phyloP scores from a whole-genome alignment of 2,329 filamentous ascomycete species.

The Chaetoscypha palmicola region DNA sequence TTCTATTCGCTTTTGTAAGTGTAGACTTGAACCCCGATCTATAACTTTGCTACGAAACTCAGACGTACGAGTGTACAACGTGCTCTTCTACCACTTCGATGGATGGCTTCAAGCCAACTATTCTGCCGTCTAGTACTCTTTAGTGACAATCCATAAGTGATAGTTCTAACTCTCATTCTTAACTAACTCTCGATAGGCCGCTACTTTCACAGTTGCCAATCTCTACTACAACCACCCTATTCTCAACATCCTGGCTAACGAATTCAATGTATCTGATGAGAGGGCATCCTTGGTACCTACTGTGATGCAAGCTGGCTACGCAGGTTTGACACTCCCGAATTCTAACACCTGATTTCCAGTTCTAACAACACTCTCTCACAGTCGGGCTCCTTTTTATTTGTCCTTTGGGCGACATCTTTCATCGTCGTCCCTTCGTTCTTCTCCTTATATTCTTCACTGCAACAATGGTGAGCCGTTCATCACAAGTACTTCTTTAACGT shows the following conservation, averaged over 20 bases:
- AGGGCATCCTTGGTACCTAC: slow-evolving; percentile 62
- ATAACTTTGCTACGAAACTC: not conserved
- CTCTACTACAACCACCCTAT: slow-evolving; percentile 79
- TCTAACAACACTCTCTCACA: too few species aligned
- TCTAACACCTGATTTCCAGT: too few species aligned
- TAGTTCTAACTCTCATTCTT: not conserved
- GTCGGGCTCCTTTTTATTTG: slow-evolving; percentile 66
- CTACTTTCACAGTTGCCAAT: slow-evolving; percentile 68
- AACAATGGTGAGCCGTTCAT: slow-evolving; percentile 45
- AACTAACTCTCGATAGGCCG: slow-evolving; percentile 33
- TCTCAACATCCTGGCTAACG: slow-evolving; percentile 63
- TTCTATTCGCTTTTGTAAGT: slow-evolving; percentile 50
- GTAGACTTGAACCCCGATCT: not conserved
- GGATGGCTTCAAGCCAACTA: too few species aligned
- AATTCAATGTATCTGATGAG: slow-evolving; percentile 66
- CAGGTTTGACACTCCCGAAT: slow-evolving; percentile 30
- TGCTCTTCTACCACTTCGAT: too few species aligned
- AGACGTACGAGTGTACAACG: not conserved
- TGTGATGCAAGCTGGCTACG: slow-evolving; percentile 73
- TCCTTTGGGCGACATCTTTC: slow-evolving; percentile 65
- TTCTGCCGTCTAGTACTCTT: too few species aligned
- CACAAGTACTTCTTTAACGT: slow-evolving; percentile 1
- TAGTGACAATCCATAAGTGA: not conserved
- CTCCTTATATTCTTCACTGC: slow-evolving; percentile 61
- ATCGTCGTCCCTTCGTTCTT: slow-evolving; percentile 62